A percentile compares a stretch with the other conserved stretches of the same genome.
Conservation (phyloP, 2,329 filamentous ascomycete genomes). For the Xylariales sp. region DNA sequence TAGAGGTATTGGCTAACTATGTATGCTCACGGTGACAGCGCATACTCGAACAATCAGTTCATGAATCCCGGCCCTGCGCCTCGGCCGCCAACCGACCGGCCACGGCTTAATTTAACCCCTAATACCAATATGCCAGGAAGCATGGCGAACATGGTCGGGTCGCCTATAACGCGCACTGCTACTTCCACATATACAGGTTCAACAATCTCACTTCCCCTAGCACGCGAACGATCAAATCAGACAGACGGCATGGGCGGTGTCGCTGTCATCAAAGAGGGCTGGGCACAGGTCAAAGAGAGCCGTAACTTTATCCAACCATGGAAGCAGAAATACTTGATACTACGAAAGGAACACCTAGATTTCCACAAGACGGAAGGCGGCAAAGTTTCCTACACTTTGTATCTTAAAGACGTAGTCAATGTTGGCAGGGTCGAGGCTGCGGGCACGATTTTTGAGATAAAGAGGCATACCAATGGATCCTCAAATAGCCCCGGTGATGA, state of each 20-base stretch:
- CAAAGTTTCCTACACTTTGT: conserved; percentile 87
- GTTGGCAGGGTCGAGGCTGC: conserved; percentile 92
- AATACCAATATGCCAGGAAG: conserved; percentile 80
- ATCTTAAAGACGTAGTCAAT: conserved; percentile 86
- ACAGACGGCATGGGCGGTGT: conserved; percentile 74
- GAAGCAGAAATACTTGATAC: conserved; percentile 92
- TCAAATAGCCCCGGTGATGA: conserved; percentile 80
- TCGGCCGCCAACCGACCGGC: conserved; percentile 85
- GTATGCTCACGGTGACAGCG: conserved; percentile 51
- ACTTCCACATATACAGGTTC: conserved; percentile 77
- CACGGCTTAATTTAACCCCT: conserved; percentile 82
- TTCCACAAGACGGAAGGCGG: conserved; percentile 93
- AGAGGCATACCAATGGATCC: conserved; percentile 74
- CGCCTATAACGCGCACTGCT: conserved; percentile 73
- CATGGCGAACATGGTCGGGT: conserved; percentile 82
- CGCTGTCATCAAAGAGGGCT: conserved; percentile 82
- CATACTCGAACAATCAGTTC: conserved; percentile 76
- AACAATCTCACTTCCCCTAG: conserved; percentile 77
- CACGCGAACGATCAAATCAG: conserved; percentile 68
- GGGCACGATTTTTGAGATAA: conserved; percentile 94
- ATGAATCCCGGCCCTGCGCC: conserved; percentile 98
- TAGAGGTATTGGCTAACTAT: conserved; percentile 30
- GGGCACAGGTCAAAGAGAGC: conserved; percentile 90
- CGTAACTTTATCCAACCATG: conserved; percentile 84
- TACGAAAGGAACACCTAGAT: conserved; percentile 92